A percentile compares a stretch with the other conserved stretches of the same genome.
phyloP scores from a whole-genome alignment of 2,329 filamentous ascomycete species.

The Fusarium azukiicola region DNA sequence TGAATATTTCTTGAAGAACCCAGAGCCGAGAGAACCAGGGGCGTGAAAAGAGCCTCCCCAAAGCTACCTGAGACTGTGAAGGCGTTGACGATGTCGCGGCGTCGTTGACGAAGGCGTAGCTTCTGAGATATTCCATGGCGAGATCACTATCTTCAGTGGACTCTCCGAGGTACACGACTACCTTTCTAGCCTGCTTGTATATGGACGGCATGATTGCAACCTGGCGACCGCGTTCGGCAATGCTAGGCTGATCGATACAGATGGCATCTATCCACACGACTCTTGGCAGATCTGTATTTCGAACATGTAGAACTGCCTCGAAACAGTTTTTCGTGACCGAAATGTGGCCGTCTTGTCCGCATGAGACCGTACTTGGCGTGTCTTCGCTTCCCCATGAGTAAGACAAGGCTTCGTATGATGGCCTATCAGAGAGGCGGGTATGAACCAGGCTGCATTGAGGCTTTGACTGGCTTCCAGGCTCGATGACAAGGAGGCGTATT shows the following conservation, averaged over 20 bases:
- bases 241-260: background rate
- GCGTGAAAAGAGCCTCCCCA: background rate
- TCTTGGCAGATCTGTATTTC: background rate
- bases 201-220: background rate
- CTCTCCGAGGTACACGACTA: background rate
- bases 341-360: background rate
- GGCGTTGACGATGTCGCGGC: background rate
- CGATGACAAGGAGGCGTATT: background rate
- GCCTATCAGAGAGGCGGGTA: background rate
- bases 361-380: background rate
- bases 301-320: background rate
- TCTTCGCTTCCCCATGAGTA: background rate
- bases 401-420: conserved; percentile 2
- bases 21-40: background rate
- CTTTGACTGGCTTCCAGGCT: background rate
- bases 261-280: background rate
- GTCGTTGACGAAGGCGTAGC: background rate
- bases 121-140: background rate
- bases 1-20: background rate
- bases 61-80: background rate
- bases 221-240: background rate
- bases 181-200: background rate
- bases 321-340: background rate
- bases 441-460: background rate
- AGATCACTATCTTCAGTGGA: background rate